Conservation (phyloP, 1,284 basidiomycete species). For the Ceratobasidium sp. region DNA sequence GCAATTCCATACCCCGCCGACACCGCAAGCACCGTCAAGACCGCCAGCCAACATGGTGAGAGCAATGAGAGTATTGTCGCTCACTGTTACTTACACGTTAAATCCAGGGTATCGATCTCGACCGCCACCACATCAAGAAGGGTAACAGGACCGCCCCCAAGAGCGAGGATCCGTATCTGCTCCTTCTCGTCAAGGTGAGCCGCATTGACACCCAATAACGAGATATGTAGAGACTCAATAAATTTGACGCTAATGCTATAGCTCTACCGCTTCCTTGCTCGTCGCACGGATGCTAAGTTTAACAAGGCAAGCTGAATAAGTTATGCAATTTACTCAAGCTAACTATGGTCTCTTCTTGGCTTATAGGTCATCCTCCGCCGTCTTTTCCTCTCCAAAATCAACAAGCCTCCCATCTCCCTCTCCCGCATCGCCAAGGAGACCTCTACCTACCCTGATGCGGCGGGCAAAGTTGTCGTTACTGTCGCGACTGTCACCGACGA, state of each 20-base stretch:
- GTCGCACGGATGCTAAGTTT: constrained; percentile 94
- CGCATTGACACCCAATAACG: too few species aligned
- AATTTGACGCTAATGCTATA: constrained; percentile 48
- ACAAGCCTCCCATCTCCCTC: constrained; percentile 95
- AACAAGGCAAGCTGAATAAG: constrained; percentile 76
- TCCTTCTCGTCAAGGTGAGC: constrained; percentile 95
- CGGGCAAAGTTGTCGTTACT: constrained; percentile 85
- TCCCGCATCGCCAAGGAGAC: constrained; percentile 89
- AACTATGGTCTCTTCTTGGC: constrained; percentile 25
- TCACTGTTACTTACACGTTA: constrained; percentile 1
- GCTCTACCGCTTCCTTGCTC: constrained; percentile 99
- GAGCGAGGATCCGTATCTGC: constrained; percentile 99
- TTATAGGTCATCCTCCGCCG: constrained; percentile 88
- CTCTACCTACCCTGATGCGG: constrained; percentile 68
- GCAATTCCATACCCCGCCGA: constrained; percentile 56
- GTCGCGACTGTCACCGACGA: constrained; percentile 98
- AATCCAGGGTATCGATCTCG: constrained; percentile 94
- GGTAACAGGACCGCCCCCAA: constrained; percentile 92
- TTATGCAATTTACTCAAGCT: constrained; percentile 37
- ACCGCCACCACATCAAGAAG: constrained; percentile 99
- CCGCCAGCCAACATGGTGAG: constrained; percentile 36
- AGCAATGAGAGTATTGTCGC: background rate
- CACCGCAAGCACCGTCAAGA: constrained; percentile 43
- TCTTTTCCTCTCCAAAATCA: constrained; percentile 96
- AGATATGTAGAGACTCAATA: background rate